These are phyloP conservation scores for Saitozyma podzolica DNA, from an alignment of 768 basidiomycete genomes.

Conservation along the genomic window DNA sequence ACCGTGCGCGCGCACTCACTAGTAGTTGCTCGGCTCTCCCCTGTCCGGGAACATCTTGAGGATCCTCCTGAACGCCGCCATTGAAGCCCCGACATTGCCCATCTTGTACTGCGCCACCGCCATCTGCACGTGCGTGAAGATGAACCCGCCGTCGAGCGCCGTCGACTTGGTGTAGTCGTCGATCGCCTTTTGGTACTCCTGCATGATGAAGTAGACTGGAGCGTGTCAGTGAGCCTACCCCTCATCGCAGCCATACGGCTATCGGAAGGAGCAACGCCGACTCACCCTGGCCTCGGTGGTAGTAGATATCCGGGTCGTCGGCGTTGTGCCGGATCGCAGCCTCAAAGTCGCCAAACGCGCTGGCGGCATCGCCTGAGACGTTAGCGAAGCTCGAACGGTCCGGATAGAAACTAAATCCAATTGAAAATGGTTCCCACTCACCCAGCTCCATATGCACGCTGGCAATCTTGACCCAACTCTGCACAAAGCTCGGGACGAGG, in stretches of 20 bases:
- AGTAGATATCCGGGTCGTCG: conserved; percentile 92
- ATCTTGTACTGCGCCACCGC: conserved; percentile 97
- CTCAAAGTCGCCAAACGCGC: conserved; percentile 88
- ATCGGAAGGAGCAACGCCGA: background rate
- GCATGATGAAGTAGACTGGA: conserved; percentile 89
- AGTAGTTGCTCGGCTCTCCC: conserved; percentile 92
- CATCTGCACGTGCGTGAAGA: conserved; percentile 95
- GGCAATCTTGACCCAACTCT: conserved; percentile 93
- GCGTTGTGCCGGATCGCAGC: conserved; percentile 78
- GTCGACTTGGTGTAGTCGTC: conserved; percentile 88
- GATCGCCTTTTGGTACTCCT: conserved; percentile 79
- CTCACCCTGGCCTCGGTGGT: conserved; percentile 94
- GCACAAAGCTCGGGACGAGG: conserved; percentile 68
- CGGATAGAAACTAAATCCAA: background rate
- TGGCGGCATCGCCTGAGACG: conserved; percentile 60
- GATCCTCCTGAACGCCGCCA: conserved; percentile 86
- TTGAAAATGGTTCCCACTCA: conserved; percentile 8
- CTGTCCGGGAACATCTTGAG: conserved; percentile 79
- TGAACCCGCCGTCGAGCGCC: conserved; percentile 80
- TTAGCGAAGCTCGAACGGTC: background rate
- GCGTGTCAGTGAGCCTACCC: background rate
- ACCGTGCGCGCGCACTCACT: conserved; percentile 57
- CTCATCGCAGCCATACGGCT: background rate
- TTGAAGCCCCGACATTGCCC: conserved; percentile 71
- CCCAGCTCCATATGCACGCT: conserved; percentile 95